Evolutionary conservation across 805 yeast species (phyloP).

Genomic region (Ogataea paraovalis): DNA sequence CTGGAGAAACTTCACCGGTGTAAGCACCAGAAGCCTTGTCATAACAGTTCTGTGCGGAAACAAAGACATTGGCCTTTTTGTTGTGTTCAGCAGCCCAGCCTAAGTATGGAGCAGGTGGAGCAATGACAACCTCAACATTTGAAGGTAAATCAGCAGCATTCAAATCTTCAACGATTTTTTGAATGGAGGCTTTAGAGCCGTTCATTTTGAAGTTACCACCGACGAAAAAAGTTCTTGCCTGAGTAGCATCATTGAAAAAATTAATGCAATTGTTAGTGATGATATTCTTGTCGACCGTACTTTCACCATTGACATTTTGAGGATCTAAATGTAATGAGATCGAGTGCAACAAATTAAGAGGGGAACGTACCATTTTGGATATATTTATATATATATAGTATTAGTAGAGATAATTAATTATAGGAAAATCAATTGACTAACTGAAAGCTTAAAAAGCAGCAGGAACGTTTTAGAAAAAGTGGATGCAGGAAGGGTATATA

Average conservation of each 20-base stretch:
- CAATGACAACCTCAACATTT: conserved; percentile 86
- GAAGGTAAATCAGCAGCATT: conserved; percentile 73
- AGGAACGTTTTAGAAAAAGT: no score
- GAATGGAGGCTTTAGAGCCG: conserved; percentile 85
- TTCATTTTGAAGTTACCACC: conserved; percentile 99
- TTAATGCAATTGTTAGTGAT: conserved; percentile 8
- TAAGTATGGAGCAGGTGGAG: conserved; percentile 95
- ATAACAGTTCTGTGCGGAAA: conserved; percentile 91
- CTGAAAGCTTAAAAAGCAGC: background rate
- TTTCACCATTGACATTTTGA: conserved; percentile 4
- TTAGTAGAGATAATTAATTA: background rate
- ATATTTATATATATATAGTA: background rate
- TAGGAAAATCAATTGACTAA: background rate
- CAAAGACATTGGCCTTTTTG: conserved; percentile 66
- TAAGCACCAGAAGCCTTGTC: conserved; percentile 89
- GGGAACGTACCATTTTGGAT: conserved; percentile 23
- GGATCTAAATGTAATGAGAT: conserved; percentile 18
- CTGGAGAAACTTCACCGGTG: conserved; percentile 96
- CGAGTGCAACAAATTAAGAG: conserved; percentile 14
- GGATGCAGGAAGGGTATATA: background rate
- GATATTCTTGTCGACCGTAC: conserved; percentile 5
- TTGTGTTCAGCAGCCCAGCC: conserved; percentile 65
- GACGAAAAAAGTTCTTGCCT: conserved; percentile 66
- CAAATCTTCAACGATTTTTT: conserved; percentile 76
- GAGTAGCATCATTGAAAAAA: background rate